Percentiles rank a stretch among this genome's conserved stretches.
Conservation (phyloP, 768 basidiomycete genomes). For the Trametes cubensis region DNA sequence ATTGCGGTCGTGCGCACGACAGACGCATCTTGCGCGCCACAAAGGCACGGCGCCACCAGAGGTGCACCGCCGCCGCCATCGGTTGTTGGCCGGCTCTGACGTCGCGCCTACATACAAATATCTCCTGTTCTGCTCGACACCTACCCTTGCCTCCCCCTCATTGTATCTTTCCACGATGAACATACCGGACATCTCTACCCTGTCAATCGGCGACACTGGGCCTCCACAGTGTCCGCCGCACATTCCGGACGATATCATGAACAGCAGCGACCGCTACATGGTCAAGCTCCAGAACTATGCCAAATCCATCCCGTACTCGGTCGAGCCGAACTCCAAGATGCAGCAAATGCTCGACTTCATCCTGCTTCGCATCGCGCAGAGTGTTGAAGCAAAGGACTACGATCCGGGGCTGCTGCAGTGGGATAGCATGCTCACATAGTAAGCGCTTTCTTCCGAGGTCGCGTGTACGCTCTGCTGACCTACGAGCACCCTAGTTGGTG, state of each 20-base stretch:
- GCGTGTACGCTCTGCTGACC: constrained; percentile 14
- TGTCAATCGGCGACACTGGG: constrained; percentile 46
- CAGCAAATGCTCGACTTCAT: constrained; percentile 76
- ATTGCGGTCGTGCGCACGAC: neutral
- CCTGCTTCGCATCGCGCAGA: constrained; percentile 67
- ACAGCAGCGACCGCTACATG: constrained; percentile 50
- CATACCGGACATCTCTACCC: constrained; percentile 51
- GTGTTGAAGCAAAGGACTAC: constrained; percentile 79
- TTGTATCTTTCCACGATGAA: constrained; percentile 39
- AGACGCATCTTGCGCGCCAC: constrained; percentile 1
- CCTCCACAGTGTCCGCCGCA: constrained; percentile 29
- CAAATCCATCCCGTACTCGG: constrained; percentile 69
- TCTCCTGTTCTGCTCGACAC: constrained; percentile 25
- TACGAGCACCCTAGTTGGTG: constrained; percentile 58
- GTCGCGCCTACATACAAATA: constrained; percentile 30
- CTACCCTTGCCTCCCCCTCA: constrained; percentile 23
- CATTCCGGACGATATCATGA: constrained; percentile 37
- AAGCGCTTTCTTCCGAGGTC: constrained; percentile 36
- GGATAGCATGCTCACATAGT: constrained; percentile 79
- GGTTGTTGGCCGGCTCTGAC: constrained; percentile 15
- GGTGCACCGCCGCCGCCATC: constrained; percentile 14
- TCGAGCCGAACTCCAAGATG: constrained; percentile 78
- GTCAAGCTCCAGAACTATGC: constrained; percentile 66
- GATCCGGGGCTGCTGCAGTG: constrained; percentile 79
- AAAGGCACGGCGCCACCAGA: constrained; percentile 15